These are phyloP conservation scores for Yamadazyma songkhlaensis DNA, from an alignment of 1,139 yeast genomes.

Conservation along the genomic window DNA sequence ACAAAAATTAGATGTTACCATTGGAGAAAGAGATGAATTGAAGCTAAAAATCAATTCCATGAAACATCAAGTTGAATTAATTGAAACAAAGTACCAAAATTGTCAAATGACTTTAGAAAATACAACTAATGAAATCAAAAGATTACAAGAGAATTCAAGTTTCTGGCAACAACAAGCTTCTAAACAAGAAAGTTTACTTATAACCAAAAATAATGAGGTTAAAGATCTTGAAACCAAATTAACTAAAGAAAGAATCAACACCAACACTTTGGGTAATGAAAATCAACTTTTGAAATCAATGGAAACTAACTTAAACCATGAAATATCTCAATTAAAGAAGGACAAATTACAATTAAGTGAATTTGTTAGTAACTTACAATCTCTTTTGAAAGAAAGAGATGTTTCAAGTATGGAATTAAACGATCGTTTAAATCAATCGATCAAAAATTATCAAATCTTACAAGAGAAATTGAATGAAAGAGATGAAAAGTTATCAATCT, in stretches of 20 bases:
- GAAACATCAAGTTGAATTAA: slow-evolving; percentile 32
- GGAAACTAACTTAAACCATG: slow-evolving; percentile 53
- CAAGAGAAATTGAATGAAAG: slow-evolving; percentile 52
- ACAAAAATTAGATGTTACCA: slow-evolving; percentile 24
- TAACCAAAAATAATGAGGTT: slow-evolving; percentile 56
- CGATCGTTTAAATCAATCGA: slow-evolving; percentile 47
- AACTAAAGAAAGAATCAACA: slow-evolving; percentile 42
- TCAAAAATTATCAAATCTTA: slow-evolving; percentile 50
- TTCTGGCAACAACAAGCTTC: slow-evolving; percentile 53
- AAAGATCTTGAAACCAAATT: slow-evolving; percentile 54
- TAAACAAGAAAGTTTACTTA: slow-evolving; percentile 54
- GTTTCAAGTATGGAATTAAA: slow-evolving; percentile 49
- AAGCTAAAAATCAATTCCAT: slow-evolving; percentile 27
- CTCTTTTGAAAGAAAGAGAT: slow-evolving; percentile 63
- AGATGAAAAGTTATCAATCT: slow-evolving; percentile 45
- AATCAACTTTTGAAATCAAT: slow-evolving; percentile 47
- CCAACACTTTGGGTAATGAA: slow-evolving; percentile 55
- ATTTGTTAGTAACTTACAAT: slow-evolving; percentile 60
- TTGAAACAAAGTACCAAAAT: slow-evolving; percentile 31
- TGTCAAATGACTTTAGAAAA: slow-evolving; percentile 37
- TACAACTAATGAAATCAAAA: slow-evolving; percentile 45
- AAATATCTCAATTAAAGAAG: slow-evolving; percentile 49
- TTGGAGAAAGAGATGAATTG: slow-evolving; percentile 30
- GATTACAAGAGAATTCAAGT: slow-evolving; percentile 42
- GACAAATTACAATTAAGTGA: slow-evolving; percentile 63